phyloP scores from a whole-genome alignment of 768 basidiomycete genomes.

The Amanita subjunquillea region DNA sequence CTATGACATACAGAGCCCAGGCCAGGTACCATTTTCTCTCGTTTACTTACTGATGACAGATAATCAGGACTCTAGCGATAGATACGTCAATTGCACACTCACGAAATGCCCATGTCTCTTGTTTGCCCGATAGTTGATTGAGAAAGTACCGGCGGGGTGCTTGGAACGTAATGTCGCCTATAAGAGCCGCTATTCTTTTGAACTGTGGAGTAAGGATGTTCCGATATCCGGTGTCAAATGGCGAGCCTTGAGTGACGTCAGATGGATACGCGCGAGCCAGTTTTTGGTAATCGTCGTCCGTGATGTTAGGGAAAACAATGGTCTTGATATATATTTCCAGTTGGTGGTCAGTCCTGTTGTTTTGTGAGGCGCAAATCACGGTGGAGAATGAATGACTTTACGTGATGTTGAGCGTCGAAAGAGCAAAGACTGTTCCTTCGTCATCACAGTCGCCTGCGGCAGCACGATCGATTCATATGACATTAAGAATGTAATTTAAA shows the following conservation, averaged over 20 bases:
- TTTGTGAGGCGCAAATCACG: not conserved
- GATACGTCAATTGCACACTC: constrained; percentile 6
- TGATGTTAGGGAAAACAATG: constrained; percentile 16
- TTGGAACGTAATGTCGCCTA: constrained; percentile 41
- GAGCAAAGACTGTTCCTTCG: constrained; percentile 46
- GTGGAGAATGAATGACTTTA: constrained; percentile 12
- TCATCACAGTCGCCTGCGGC: constrained; percentile 43
- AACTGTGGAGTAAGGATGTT: constrained; percentile 38
- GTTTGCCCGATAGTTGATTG: constrained; percentile 22
- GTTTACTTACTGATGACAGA: constrained; percentile 12
- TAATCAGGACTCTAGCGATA: not conserved
- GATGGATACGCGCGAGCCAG: constrained; percentile 27
- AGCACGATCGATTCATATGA: not conserved
- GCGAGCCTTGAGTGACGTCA: constrained; percentile 35
- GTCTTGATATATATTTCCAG: constrained; percentile 18
- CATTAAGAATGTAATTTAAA: not conserved
- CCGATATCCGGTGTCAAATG: constrained; percentile 34
- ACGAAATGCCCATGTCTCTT: constrained; percentile 31
- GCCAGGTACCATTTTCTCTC: constrained; percentile 11
- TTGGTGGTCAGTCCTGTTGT: constrained; percentile 12
- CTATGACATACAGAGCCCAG: constrained; percentile 10
- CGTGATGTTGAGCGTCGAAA: constrained; percentile 41
- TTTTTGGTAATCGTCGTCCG: constrained; percentile 17
- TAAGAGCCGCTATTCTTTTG: constrained; percentile 39
- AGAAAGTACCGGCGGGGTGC: constrained; percentile 39